A percentile compares a stretch with the other conserved stretches of the same genome.
Conservation (phyloP, 139 green algal species). For the Chlorella sp. region DNA sequence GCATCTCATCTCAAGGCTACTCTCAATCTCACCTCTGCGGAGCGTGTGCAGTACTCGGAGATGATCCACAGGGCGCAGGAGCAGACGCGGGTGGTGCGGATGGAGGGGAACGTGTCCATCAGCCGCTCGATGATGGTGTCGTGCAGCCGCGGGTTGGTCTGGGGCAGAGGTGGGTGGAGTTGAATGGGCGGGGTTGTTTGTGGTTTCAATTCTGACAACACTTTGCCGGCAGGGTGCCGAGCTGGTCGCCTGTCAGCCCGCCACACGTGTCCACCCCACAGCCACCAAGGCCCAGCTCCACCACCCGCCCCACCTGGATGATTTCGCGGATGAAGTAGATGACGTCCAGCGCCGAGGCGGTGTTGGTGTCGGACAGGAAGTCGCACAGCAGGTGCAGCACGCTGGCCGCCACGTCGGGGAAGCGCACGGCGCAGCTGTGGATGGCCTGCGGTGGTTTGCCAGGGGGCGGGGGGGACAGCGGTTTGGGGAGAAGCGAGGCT, state of each 20-base stretch:
- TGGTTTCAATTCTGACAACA: no score
- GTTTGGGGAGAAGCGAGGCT: no score
- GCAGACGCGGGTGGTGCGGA: conserved; percentile 85
- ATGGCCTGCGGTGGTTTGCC: conserved; percentile 83
- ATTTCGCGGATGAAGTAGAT: conserved; percentile 90
- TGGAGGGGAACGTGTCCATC: conserved; percentile 87
- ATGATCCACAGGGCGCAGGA: conserved; percentile 95
- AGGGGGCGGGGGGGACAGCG: no score
- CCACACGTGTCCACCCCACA: no score
- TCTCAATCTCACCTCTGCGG: neutral
- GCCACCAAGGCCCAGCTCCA: neutral
- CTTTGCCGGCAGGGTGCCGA: no score
- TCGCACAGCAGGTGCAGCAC: conserved; percentile 98
- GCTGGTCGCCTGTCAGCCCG: no score
- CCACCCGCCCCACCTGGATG: conserved; percentile 47
- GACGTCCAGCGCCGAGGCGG: conserved; percentile 84
- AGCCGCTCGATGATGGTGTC: conserved; percentile 86
- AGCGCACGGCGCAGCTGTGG: conserved; percentile 94
- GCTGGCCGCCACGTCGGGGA: conserved; percentile 90
- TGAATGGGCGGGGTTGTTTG: no score
- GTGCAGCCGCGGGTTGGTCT: conserved; percentile 92
- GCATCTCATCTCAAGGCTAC: no score
- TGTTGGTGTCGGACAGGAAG: conserved; percentile 93
- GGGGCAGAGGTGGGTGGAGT: neutral
- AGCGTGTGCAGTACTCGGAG: conserved; percentile 84